These are phyloP conservation scores for Metschnikowia lochheadii DNA, from an alignment of 805 yeast species.

Conservation along the genomic window DNA sequence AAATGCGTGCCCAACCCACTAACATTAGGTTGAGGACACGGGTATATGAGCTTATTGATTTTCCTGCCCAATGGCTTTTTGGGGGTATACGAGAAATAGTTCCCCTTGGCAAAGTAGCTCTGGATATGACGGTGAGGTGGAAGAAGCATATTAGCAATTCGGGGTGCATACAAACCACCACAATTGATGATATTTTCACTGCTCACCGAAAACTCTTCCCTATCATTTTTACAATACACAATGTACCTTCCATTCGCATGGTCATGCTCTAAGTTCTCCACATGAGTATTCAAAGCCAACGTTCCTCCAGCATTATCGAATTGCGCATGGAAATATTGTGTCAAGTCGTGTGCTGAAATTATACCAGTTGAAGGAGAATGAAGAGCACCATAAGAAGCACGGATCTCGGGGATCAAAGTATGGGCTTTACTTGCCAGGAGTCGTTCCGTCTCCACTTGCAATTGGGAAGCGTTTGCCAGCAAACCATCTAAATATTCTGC, in stretches of 20 bases:
- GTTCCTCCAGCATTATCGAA: constrained; percentile 62
- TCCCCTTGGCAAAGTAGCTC: constrained; percentile 79
- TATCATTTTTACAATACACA: constrained; percentile 23
- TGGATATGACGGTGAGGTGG: constrained; percentile 57
- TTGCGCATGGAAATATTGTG: constrained; percentile 52
- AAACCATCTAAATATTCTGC: constrained; percentile 54
- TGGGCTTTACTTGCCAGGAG: constrained; percentile 44
- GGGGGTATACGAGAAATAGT: constrained; percentile 59
- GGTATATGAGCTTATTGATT: constrained; percentile 52
- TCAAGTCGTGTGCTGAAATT: constrained; percentile 71
- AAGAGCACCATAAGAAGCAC: constrained; percentile 57
- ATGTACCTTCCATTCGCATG: constrained; percentile 19
- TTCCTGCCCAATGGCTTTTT: constrained; percentile 36
- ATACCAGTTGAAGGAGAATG: constrained; percentile 84
- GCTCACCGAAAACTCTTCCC: constrained; percentile 38
- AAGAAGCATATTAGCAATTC: constrained; percentile 63
- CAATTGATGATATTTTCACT: constrained; percentile 64
- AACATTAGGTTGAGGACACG: constrained; percentile 63
- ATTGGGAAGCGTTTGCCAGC: constrained; percentile 43
- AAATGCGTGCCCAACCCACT: constrained; percentile 86
- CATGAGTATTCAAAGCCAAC: constrained; percentile 57
- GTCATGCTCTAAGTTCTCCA: constrained; percentile 37
- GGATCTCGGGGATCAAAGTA: constrained; percentile 59
- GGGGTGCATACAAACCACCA: constrained; percentile 76
- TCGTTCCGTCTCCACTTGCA: constrained; percentile 58